Conservation (phyloP, 345 rosid species). For the Linum tenue region DNA sequence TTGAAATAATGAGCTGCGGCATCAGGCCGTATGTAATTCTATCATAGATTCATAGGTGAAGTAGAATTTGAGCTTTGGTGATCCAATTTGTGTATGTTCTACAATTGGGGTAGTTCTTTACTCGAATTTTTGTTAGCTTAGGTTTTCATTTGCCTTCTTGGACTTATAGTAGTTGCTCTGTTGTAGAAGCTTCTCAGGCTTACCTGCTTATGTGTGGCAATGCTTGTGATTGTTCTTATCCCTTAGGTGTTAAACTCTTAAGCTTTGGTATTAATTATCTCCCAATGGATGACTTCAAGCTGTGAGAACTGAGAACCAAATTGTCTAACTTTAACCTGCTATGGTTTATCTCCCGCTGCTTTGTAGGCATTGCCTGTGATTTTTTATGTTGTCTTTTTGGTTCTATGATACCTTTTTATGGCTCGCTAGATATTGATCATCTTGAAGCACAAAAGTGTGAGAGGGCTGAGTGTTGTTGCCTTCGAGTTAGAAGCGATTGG, state of each 20-base stretch:
- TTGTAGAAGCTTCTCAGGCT: no score
- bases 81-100: no score
- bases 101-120: no score
- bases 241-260: background rate
- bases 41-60: background rate
- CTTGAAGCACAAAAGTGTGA: slow-evolving; percentile 62
- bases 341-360: background rate
- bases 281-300: background rate
- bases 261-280: background rate
- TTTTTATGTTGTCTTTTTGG: background rate
- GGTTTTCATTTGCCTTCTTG: no score
- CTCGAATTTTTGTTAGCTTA: no score
- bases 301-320: background rate
- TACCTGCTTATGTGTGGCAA: no score
- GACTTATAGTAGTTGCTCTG: no score
- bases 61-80: background rate
- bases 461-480: slow-evolving; percentile 67
- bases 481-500: slow-evolving; percentile 94
- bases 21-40: background rate
- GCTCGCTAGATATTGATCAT: slow-evolving; percentile 59
- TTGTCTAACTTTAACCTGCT: background rate
- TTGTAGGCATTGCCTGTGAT: background rate
- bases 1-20: background rate
- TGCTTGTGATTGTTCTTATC: no score
- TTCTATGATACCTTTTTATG: background rate